A percentile compares a stretch with the other conserved stretches of the same genome.
Evolutionary conservation across 179 eudicot genomes (phyloP).

Genomic region (Nepenthes alata): DNA sequence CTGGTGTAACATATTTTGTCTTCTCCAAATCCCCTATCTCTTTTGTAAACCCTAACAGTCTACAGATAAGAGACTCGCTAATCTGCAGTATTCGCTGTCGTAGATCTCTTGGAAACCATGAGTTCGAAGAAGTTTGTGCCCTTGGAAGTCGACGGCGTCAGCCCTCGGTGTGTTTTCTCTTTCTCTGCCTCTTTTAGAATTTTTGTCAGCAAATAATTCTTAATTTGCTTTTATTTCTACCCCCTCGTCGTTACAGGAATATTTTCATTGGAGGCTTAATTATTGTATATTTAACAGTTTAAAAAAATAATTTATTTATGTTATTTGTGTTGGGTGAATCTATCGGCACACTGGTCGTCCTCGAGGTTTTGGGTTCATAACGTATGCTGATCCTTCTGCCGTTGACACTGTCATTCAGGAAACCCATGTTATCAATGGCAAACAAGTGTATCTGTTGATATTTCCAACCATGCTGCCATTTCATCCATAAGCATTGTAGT

Average conservation of each 20-base stretch:
- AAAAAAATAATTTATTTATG: neutral
- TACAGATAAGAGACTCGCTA: too few relatives aligned
- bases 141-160: constrained; percentile 25
- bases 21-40: too few relatives aligned
- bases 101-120: too few relatives aligned
- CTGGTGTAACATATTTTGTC: too few relatives aligned
- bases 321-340: neutral
- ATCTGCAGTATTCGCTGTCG: too few relatives aligned
- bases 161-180: constrained; percentile 19
- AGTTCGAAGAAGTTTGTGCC: too few relatives aligned
- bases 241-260: constrained; percentile 11
- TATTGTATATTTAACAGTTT: neutral
- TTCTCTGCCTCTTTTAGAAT: too few relatives aligned
- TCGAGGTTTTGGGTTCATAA: constrained; percentile 53
- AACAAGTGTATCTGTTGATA: constrained; percentile 32
- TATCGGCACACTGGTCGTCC: constrained; percentile 25
- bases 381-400: constrained; percentile 68
- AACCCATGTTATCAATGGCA: constrained; percentile 61
- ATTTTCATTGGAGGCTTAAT: constrained; percentile 29
- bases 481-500: too few relatives aligned
- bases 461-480: too few relatives aligned
- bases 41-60: too few relatives aligned
- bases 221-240: too few relatives aligned
- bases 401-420: constrained; percentile 69
- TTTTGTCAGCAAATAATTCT: neutral